A percentile compares a stretch with the other conserved stretches of the same genome.
Evolutionary conservation across 1,139 yeast species (phyloP).

Genomic region (Yamadazyma trypodendri): DNA sequence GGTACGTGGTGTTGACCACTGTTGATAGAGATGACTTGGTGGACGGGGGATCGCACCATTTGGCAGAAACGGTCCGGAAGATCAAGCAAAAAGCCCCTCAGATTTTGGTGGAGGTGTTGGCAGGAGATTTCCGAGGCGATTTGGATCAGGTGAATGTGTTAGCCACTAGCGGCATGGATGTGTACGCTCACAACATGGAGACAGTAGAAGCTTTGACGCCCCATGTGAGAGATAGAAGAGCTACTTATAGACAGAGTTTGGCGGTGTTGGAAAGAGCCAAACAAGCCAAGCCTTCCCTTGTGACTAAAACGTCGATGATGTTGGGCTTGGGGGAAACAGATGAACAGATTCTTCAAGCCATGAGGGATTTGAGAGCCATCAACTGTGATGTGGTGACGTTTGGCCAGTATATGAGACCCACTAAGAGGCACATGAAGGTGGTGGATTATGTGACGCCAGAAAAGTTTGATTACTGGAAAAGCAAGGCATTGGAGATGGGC

Average conservation of each 20-base stretch:
- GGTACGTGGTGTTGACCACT: constrained; percentile 95
- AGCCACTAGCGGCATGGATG: constrained; percentile 88
- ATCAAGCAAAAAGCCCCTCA: constrained; percentile 90
- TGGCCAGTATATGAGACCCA: constrained; percentile 99
- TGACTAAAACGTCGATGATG: constrained; percentile 95
- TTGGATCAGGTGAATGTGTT: constrained; percentile 74
- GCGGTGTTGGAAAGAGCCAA: constrained; percentile 80
- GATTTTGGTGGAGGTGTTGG: constrained; percentile 85
- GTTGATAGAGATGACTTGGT: constrained; percentile 94
- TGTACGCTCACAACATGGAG: constrained; percentile 95
- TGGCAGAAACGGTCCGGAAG: constrained; percentile 80
- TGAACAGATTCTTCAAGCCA: constrained; percentile 75
- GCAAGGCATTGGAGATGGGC: constrained; percentile 84
- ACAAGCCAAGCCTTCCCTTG: constrained; percentile 64
- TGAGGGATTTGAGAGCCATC: constrained; percentile 70
- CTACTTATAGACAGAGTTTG: constrained; percentile 88
- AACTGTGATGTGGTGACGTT: constrained; percentile 94
- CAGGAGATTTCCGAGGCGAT: constrained; percentile 96
- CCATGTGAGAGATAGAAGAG: constrained; percentile 92
- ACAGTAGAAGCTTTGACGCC: constrained; percentile 96
- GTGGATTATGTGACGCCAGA: constrained; percentile 95
- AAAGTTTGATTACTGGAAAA: constrained; percentile 91
- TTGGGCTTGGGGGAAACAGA: constrained; percentile 96
- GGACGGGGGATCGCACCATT: constrained; percentile 93
- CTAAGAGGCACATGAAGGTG: constrained; percentile 97